Evolutionary conservation across 768 basidiomycete genomes (phyloP), one percentile per base, ranked within the genome.

Genomic region (Chalciporus piperatus): DNA sequence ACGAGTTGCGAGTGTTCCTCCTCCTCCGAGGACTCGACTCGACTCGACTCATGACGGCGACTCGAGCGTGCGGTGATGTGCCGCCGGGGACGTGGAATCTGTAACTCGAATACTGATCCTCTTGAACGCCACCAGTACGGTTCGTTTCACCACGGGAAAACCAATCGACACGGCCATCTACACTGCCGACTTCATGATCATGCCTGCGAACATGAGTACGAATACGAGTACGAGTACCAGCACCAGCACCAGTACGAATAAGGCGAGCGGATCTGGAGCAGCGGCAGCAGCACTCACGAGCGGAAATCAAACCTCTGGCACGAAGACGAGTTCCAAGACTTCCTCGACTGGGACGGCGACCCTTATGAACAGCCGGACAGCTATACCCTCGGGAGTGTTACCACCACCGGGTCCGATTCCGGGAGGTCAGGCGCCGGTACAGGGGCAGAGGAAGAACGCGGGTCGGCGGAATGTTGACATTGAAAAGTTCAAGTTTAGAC

Each of bases 101-200:
- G 14, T n/a, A 14, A 7, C 16, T 37, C 35, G 35, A n/a, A n/a
- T 37, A n/a, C 35, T 37, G 35, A 37, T 37, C n/a, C 35, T 6
- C 35, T 28, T 17, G n/a, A 28, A 27, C 25, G 23, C 19, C 20
- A 41, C 30, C 39, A 73, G 74, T 35, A 62, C 65, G 20, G 55
- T 76, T 19, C 67, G 64, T 33, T 76, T 76, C 41, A 55, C 59
- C 41, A 63, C 66, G 49, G 40, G 52, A 20, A 45, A 53, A 3
- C 71, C 70, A 13, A 48, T 42, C 12, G 28, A 52, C 5, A n/a
- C 52, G 22, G 70, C 70, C 1, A 58, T 79, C 20, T 84, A 78
- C 60, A 77, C 79, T 17, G 76, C 81, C 8, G 72, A 78, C 55
- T 86, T 86, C 50, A 58, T 54, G 35, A 76, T 84, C 40, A 45